These are phyloP conservation scores for Quambalaria eucalypti DNA, from an alignment of 1,284 basidiomycete species.

Conservation along the genomic window DNA sequence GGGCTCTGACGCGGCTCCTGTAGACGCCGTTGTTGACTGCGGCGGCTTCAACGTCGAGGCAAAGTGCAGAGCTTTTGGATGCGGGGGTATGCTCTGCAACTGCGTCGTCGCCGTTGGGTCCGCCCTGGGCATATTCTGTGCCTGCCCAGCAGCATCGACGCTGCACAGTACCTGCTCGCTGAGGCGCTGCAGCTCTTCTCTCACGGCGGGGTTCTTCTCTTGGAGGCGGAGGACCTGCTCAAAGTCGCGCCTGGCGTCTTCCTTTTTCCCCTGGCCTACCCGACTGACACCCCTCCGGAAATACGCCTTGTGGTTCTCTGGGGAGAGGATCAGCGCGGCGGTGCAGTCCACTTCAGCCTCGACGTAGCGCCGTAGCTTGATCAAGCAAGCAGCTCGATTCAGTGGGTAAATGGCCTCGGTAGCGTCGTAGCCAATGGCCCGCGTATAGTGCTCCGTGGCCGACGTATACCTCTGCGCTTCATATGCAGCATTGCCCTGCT, in stretches of 20 bases:
- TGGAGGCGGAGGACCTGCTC: conserved; percentile 11
- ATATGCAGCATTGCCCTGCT: conserved; percentile 3
- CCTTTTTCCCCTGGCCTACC: conserved; percentile 7
- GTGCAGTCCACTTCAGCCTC: conserved; percentile 17
- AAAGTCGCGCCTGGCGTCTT: conserved; percentile 10
- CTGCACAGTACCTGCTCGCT: too few species aligned
- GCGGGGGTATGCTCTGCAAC: too few species aligned
- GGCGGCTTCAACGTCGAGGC: too few species aligned
- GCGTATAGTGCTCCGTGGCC: conserved; percentile 15
- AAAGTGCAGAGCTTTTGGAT: too few species aligned
- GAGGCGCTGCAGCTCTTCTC: conserved; percentile 10
- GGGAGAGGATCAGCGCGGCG: conserved; percentile 8
- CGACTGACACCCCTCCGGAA: conserved; percentile 14
- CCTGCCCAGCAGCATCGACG: too few species aligned
- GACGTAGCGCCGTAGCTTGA: conserved; percentile 12
- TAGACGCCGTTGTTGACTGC: too few species aligned
- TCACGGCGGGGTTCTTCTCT: conserved; percentile 2
- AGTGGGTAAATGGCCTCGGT: conserved; percentile 16
- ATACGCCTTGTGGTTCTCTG: conserved; percentile 16
- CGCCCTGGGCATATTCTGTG: too few species aligned
- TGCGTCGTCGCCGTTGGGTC: too few species aligned
- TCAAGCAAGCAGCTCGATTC: conserved; percentile 15
- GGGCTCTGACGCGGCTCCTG: too few species aligned
- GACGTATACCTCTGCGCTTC: neutral
- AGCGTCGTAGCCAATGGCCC: conserved; percentile 16